These are phyloP conservation scores for Ascochyta fabae DNA, from an alignment of 2,329 filamentous ascomycete genomes.

Conservation along the genomic window DNA sequence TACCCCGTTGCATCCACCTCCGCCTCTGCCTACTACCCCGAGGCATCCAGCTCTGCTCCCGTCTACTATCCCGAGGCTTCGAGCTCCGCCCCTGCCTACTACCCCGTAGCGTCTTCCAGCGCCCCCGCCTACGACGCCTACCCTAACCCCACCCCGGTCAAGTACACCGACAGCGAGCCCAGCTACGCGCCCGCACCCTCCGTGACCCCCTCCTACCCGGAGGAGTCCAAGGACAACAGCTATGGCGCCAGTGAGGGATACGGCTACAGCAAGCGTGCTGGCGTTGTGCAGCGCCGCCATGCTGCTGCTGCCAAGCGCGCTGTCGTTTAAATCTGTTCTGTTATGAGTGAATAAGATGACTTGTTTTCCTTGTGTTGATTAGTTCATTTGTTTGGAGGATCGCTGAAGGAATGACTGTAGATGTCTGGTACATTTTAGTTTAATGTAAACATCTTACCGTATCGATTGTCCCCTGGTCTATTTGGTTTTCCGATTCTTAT, in stretches of 20 bases:
- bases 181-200: not conserved
- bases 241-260: conserved; percentile 2
- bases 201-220: not conserved
- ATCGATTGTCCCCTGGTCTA: not conserved
- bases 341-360: not conserved
- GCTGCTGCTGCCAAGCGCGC: conserved; percentile 8
- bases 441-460: not conserved
- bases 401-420: conserved; percentile 3
- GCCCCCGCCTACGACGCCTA: not conserved
- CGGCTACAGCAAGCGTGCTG: conserved; percentile 10
- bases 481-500: too few relatives aligned
- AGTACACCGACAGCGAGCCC: not conserved
- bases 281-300: conserved; percentile 13
- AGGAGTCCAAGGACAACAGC: not conserved
- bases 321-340: not conserved
- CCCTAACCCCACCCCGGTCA: not conserved
- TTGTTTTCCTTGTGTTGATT: conserved; percentile 7
- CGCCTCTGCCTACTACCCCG: too few relatives aligned
- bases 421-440: conserved; percentile 4
- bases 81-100: not conserved
- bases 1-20: not conserved
- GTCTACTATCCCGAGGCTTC: conserved; percentile 1
- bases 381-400: conserved; percentile 9
- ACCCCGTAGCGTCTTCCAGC: not conserved
- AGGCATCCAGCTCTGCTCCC: too few relatives aligned